phyloP scores from a whole-genome alignment of 495 filamentous ascomycete species.

The Mytilinidion resinicola region DNA sequence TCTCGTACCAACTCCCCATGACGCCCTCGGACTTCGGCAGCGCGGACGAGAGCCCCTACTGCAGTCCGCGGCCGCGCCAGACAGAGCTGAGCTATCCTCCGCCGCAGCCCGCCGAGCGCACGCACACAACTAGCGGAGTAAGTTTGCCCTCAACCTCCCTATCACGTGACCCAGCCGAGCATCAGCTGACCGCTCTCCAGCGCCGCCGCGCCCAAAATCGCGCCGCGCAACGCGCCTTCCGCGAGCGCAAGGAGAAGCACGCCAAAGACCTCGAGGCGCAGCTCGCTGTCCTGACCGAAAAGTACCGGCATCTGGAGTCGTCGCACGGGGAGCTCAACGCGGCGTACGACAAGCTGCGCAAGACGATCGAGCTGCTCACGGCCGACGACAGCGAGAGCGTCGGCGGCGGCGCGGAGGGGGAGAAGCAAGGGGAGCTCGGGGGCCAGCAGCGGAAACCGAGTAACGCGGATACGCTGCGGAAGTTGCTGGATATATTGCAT shows the following conservation, averaged over 20 bases:
- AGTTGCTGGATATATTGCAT: conserved; percentile 29
- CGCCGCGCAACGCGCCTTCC: conserved; percentile 43
- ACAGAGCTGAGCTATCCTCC: conserved; percentile 5
- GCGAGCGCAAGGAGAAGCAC: conserved; percentile 46
- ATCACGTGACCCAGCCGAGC: not conserved
- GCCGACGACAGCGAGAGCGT: conserved; percentile 25
- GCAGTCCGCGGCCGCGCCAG: conserved; percentile 24
- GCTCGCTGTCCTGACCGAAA: conserved; percentile 23
- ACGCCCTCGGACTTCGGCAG: conserved; percentile 30
- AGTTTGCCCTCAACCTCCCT: not conserved
- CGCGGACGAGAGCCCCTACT: conserved; percentile 31
- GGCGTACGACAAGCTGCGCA: conserved; percentile 32
- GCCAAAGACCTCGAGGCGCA: conserved; percentile 40
- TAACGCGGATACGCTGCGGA: conserved; percentile 28
- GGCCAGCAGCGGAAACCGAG: conserved; percentile 13
- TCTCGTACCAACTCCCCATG: conserved; percentile 24
- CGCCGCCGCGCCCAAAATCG: conserved; percentile 29
- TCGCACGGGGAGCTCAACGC: conserved; percentile 28
- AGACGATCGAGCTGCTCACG: conserved; percentile 32
- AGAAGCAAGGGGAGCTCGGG: too few relatives aligned
- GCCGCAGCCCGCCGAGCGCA: conserved; percentile 10
- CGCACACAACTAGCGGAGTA: conserved; percentile 28
- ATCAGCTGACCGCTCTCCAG: conserved; percentile 12
- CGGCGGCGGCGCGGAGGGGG: conserved; percentile 20
- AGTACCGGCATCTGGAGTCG: conserved; percentile 27